A percentile compares a stretch with the other conserved stretches of the same genome.
Evolutionary conservation across 495 filamentous ascomycete genomes (phyloP).

Genomic region (Aspergillus heteromorphus): DNA sequence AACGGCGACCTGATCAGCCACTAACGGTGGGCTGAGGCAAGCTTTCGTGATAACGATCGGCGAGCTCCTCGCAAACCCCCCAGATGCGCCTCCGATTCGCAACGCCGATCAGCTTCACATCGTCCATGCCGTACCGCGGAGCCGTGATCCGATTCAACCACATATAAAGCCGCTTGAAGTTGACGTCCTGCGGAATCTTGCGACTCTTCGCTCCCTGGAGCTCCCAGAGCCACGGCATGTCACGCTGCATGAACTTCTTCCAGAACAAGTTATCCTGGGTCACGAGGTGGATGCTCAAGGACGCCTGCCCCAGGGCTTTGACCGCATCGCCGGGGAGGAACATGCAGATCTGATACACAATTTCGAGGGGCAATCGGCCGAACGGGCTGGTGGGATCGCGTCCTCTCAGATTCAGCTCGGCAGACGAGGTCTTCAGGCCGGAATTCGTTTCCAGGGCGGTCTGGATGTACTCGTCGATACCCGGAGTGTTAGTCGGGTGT

Average conservation of each 20-base stretch:
- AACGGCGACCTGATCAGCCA: neutral
- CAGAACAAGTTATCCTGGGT: conserved; percentile 19
- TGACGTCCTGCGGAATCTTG: conserved; percentile 2
- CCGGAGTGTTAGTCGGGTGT: conserved; percentile 13
- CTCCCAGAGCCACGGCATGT: conserved; percentile 22
- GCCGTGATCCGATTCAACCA: conserved; percentile 12
- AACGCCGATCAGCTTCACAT: conserved; percentile 10
- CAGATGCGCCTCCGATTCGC: conserved; percentile 19
- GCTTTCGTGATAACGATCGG: conserved; percentile 1
- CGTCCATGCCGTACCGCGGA: conserved; percentile 16
- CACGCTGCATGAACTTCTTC: conserved; percentile 13
- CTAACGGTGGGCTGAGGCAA: neutral
- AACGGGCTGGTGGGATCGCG: conserved; percentile 15
- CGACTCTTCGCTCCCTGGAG: neutral
- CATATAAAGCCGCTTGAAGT: conserved; percentile 15
- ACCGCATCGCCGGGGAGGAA: conserved; percentile 13
- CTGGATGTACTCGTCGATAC: conserved; percentile 5
- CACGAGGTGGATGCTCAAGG: conserved; percentile 11
- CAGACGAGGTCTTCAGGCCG: conserved; percentile 1
- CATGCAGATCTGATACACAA: conserved; percentile 18
- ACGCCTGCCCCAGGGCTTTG: conserved; percentile 13
- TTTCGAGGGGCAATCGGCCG: conserved; percentile 13
- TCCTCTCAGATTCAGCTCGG: neutral
- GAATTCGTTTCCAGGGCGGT: conserved; percentile 3
- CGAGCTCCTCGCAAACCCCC: conserved; percentile 15